phyloP scores from a whole-genome alignment of 148 eudicot genomes.

The Limonium bicolor region DNA sequence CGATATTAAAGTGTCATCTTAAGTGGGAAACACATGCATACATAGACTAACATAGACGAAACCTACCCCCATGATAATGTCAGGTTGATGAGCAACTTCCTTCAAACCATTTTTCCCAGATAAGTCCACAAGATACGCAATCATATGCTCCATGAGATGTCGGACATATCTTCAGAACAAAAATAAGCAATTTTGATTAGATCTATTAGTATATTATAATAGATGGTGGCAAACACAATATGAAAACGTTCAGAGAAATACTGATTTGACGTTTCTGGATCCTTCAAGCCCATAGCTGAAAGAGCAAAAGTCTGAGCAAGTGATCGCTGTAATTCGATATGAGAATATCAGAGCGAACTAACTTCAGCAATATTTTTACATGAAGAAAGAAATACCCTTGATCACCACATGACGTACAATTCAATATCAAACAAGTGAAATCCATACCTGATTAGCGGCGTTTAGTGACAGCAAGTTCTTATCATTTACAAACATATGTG shows the following conservation, averaged over 20 bases:
- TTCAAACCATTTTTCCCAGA: constrained; percentile 63
- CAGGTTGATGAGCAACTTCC: constrained; percentile 63
- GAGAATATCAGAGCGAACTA: background rate
- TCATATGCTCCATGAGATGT: constrained; percentile 52
- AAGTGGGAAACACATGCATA: background rate
- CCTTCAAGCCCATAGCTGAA: constrained; percentile 66
- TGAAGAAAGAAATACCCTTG: no score
- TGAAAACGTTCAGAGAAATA: constrained; percentile 11
- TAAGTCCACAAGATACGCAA: constrained; percentile 47
- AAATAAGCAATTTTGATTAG: no score
- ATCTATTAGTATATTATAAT: no score
- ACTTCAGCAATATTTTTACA: no score
- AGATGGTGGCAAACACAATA: no score
- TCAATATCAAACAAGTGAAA: constrained; percentile 1
- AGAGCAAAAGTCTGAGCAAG: constrained; percentile 74
- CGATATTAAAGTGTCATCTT: no score
- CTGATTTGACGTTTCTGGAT: constrained; percentile 53
- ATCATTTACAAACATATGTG: constrained; percentile 56
- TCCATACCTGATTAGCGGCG: constrained; percentile 66
- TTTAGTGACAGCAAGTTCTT: constrained; percentile 45
- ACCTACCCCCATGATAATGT: constrained; percentile 60
- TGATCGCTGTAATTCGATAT: constrained; percentile 48
- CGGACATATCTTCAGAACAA: constrained; percentile 49
- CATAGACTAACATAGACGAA: constrained; percentile 1
- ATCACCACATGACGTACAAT: no score